phyloP scores from a whole-genome alignment of 495 filamentous ascomycete species.

The Penicillium soppii region DNA sequence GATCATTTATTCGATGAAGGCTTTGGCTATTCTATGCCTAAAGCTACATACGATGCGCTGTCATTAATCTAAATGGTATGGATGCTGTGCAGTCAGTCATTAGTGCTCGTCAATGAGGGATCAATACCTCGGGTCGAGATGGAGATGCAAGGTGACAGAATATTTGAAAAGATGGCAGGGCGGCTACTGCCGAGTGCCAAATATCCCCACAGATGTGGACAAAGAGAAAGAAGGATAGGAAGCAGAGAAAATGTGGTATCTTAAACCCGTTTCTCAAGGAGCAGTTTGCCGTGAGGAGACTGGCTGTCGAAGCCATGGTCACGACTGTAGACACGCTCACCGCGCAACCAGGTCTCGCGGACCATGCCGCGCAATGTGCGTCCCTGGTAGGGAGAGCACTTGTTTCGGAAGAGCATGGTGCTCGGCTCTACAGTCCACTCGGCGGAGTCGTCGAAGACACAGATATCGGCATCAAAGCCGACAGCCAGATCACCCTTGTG shows the following conservation, averaged over 20 bases:
- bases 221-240: constrained; percentile 17
- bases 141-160: constrained; percentile 12
- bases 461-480: constrained; percentile 89
- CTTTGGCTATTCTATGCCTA: constrained; percentile 22
- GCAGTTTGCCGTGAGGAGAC: constrained; percentile 56
- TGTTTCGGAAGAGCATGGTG: constrained; percentile 92
- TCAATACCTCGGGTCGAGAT: constrained; percentile 6
- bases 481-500: constrained; percentile 79
- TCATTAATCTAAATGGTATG: constrained; percentile 34
- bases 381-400: constrained; percentile 90
- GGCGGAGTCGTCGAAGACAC: constrained; percentile 83
- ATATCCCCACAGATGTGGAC: constrained; percentile 11
- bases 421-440: constrained; percentile 67
- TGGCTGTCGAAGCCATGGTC: constrained; percentile 61
- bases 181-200: constrained; percentile 14
- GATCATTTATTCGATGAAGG: not conserved
- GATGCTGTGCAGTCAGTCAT: constrained; percentile 32
- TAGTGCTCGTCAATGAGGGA: constrained; percentile 25
- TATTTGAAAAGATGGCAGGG: not conserved
- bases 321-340: constrained; percentile 68
- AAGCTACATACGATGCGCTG: constrained; percentile 28
- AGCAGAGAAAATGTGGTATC: constrained; percentile 10
- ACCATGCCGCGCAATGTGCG: constrained; percentile 77
- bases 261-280: constrained; percentile 58
- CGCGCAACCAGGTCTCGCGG: constrained; percentile 86